Percentiles rank a stretch among this genome's conserved stretches.
phyloP scores from a whole-genome alignment of 2,329 filamentous ascomycete species.

The Verticillium tricorpus region DNA sequence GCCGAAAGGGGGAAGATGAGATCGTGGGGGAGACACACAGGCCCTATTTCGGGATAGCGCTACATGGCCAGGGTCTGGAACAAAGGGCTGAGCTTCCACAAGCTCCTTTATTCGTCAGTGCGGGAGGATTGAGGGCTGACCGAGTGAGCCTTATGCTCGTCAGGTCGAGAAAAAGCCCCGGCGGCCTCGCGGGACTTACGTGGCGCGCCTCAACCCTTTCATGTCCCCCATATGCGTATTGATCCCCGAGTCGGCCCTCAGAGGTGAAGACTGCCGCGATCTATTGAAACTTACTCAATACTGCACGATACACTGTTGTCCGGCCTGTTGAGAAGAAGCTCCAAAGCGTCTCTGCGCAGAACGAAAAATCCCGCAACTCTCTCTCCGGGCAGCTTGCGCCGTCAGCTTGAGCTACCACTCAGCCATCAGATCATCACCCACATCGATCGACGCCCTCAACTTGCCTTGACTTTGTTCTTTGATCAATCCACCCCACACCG shows the following conservation, averaged over 20 bases:
- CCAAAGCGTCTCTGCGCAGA: background rate
- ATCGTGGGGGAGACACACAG: background rate
- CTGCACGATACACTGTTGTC: background rate
- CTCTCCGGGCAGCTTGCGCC: background rate
- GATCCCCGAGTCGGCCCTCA: background rate
- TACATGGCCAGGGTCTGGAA: background rate
- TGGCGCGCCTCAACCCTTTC: background rate
- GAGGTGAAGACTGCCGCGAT: background rate
- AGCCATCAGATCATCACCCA: background rate
- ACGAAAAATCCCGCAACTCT: background rate
- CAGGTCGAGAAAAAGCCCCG: background rate
- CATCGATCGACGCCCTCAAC: background rate
- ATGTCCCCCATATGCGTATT: background rate
- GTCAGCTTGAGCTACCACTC: background rate
- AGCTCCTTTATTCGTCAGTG: background rate
- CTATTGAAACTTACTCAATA: background rate
- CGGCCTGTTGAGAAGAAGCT: background rate
- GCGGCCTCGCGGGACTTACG: background rate
- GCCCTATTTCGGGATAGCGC: background rate
- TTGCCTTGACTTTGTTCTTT: background rate
- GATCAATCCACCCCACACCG: background rate
- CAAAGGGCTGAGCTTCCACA: background rate
- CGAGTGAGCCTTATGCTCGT: background rate
- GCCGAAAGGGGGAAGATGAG: background rate
- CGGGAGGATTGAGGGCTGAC: background rate